Conservation (phyloP, 371 early-diverging fungal species). For the Phascolomyces articulosus region DNA sequence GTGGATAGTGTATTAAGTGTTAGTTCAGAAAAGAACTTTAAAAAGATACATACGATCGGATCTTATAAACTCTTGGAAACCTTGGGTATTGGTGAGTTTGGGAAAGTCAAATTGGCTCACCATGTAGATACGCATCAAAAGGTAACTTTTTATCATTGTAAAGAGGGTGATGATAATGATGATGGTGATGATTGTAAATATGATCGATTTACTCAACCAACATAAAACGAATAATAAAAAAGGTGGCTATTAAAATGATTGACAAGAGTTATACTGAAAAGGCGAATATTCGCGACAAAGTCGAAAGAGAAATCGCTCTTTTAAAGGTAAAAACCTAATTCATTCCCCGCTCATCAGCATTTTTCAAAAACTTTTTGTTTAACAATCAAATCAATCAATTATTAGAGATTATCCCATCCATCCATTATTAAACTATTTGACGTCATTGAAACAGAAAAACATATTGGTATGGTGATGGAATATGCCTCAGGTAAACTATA, state of each 20-base stretch:
- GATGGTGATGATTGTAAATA: too few species aligned
- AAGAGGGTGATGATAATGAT: too few species aligned
- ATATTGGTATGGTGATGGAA: constrained; percentile 64
- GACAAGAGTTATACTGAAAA: constrained; percentile 68
- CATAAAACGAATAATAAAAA: too few species aligned
- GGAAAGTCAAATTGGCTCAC: constrained; percentile 93
- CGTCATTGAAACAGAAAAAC: constrained; percentile 63
- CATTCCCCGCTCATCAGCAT: too few species aligned
- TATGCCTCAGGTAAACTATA: constrained; percentile 47
- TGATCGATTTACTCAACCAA: too few species aligned
- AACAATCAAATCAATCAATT: neutral
- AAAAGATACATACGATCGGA: constrained; percentile 56
- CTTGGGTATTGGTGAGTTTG: constrained; percentile 96
- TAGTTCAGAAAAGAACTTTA: neutral
- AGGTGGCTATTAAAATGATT: constrained; percentile 78
- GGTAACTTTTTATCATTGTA: too few species aligned
- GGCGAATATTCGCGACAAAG: constrained; percentile 64
- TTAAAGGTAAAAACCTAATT: constrained; percentile 63
- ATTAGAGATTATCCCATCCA: constrained; percentile 42
- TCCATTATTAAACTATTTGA: constrained; percentile 66
- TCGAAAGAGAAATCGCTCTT: constrained; percentile 72
- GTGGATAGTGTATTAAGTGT: neutral
- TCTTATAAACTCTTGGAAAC: constrained; percentile 90
- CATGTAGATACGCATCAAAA: constrained; percentile 85
- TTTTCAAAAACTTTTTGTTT: neutral